Evolutionary conservation across 2,329 filamentous ascomycete genomes (phyloP).

Genomic region (Sclerotiophoma versabilis): DNA sequence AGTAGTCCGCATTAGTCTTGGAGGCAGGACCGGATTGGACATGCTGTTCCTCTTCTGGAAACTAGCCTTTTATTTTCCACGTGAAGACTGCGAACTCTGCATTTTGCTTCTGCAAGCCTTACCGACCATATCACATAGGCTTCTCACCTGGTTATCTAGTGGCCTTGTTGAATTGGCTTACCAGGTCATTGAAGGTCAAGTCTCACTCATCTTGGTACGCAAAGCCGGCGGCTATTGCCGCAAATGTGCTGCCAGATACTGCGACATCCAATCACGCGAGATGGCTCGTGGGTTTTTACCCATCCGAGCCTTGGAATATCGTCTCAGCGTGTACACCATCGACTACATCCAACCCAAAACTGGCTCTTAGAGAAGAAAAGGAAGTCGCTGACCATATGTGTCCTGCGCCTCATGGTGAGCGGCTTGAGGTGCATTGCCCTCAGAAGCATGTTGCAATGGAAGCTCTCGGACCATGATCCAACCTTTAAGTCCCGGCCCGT

Average conservation of each 20-base stretch:
- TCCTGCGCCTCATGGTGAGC: neutral
- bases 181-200: neutral
- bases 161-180: neutral
- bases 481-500: slow-evolving; percentile 4
- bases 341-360: neutral
- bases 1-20: slow-evolving; percentile 1
- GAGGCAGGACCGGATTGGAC: neutral
- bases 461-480: slow-evolving; percentile 3
- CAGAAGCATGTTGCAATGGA: neutral
- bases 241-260: neutral
- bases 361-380: slow-evolving; percentile 7
- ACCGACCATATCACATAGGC: slow-evolving; percentile 1
- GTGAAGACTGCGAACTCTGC: slow-evolving; percentile 2
- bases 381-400: slow-evolving; percentile 1
- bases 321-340: neutral
- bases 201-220: neutral
- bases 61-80: slow-evolving; percentile 3
- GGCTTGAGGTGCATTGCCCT: neutral
- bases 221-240: neutral
- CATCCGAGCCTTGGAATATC: neutral
- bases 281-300: neutral
- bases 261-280: slow-evolving; percentile 7
- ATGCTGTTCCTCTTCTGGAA: slow-evolving; percentile 1
- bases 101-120: slow-evolving; percentile 15
- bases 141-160: neutral